A percentile compares a stretch with the other conserved stretches of the same genome.
Evolutionary conservation across 2,329 filamentous ascomycete species (phyloP).

Genomic region (Tolypocladium sp.): DNA sequence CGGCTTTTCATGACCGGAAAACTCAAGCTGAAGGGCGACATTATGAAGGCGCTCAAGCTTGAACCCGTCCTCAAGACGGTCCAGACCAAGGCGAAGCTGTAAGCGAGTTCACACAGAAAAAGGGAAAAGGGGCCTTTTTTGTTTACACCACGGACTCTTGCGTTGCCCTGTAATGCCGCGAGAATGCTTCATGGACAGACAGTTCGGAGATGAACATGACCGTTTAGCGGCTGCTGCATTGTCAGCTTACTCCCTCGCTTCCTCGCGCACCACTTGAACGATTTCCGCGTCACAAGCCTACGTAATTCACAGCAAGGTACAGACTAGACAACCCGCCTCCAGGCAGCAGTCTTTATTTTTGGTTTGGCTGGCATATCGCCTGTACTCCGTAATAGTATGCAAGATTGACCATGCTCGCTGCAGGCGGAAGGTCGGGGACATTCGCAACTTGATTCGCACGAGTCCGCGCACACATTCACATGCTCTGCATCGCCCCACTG

Average conservation of each 20-base stretch:
- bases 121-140: not conserved
- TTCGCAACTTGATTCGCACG: not conserved
- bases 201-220: constrained; percentile 5
- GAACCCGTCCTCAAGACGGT: constrained; percentile 88
- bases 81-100: constrained; percentile 76
- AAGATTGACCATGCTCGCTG: not conserved
- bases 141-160: too few species aligned
- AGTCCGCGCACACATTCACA: too few species aligned
- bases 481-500: not conserved
- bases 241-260: constrained; percentile 20
- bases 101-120: constrained; percentile 18
- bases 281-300: constrained; percentile 19
- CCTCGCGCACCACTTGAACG: constrained; percentile 29
- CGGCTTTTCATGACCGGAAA: constrained; percentile 94
- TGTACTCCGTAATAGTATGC: not conserved
- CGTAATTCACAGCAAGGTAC: not conserved
- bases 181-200: not conserved
- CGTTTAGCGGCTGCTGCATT: constrained; percentile 19
- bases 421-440: not conserved
- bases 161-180: not conserved
- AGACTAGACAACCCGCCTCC: not conserved
- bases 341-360: not conserved
- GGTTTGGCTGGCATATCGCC: not conserved
- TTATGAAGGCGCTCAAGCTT: constrained; percentile 98
- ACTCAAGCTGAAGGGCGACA: constrained; percentile 94